Base-by-base conservation (phyloP, 139 green algal species). In the Zygnema cylindricum region DNA sequence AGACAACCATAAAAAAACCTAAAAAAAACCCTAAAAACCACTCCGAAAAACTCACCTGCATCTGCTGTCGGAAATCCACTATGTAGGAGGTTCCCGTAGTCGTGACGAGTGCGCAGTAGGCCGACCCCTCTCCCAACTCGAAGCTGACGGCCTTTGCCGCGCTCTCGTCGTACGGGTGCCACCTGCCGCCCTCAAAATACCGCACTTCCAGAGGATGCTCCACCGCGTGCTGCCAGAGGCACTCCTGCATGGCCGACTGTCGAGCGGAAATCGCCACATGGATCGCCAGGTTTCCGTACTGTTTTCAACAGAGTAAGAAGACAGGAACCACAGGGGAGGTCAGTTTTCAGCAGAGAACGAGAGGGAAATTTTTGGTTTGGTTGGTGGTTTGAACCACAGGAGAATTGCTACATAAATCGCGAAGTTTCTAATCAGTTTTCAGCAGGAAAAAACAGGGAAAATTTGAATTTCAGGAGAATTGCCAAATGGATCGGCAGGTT, bases 21-120 rank as follows among this genome's bases (percentile, higher is more conserved):
- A n/a, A n/a, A 25, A 73, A 30, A 30, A 30, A 25, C 57, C 30
- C 30, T 25, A 25, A 25, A 30, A 30, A 30, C 57, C 30, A 30
- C 30, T 25, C 57, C 30, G 73, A 22, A 21, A 35, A 43, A 40
- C 21, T 36, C 33, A 89, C 75, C 85, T 89, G 85, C 32, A 91
- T 43, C 39, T 69, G 79, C 16, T 90, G 86, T 2, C 76, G 30
- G 33, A 91, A 91, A 69, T 91, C 86, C 25, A 91, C 81, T 41
- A 91, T 89, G 43, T 89, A 91, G n/a, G 54, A 83, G 11, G 63
- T n/a, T 16, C 81, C 86, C 32, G n/a, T 40, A 11, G 40, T n/a
- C 0, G 75, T 76, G 23, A 40, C 82, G 42, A 89, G n/a, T 32
- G 81, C 81, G 49, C 78, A 23, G 55, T 87, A 91, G 36, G 30